A percentile compares a stretch with the other conserved stretches of the same genome.
These are phyloP conservation scores for Blastocystis sp. DNA, from an alignment of 352 stramenopile genomes.

Conservation along the genomic window DNA sequence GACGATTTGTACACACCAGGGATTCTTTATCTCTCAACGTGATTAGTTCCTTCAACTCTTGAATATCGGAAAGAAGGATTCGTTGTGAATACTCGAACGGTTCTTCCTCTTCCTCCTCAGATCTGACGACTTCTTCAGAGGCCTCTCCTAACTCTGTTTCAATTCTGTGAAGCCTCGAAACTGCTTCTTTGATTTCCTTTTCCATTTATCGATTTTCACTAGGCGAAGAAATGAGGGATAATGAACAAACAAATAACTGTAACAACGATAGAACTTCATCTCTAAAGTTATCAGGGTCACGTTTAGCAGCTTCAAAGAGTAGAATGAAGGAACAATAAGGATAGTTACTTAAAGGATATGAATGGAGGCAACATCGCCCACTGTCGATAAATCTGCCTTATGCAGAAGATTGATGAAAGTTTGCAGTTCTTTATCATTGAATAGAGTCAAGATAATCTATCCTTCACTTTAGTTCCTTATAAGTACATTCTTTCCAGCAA, in stretches of 20 bases:
- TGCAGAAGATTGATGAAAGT: neutral
- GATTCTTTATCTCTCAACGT: constrained; percentile 31
- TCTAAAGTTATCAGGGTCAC: no score
- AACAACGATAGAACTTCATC: no score
- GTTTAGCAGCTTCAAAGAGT: no score
- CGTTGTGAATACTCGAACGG: constrained; percentile 11
- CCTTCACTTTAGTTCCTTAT: neutral
- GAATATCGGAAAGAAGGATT: constrained; percentile 21
- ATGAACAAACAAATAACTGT: no score
- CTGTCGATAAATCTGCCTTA: neutral
- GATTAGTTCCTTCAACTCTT: constrained; percentile 46
- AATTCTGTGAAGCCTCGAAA: neutral
- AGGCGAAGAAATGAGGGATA: no score
- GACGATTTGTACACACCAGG: constrained; percentile 30
- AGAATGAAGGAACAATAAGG: no score
- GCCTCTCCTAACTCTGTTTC: neutral
- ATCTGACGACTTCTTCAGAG: neutral
- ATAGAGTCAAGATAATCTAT: constrained; percentile 5
- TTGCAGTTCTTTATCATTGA: neutral
- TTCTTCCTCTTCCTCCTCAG: neutral
- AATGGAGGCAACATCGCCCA: neutral
- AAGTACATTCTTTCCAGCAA: neutral
- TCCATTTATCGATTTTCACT: neutral
- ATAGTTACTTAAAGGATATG: neutral
- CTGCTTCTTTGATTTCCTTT: constrained; percentile 15